Evolutionary conservation across 495 filamentous ascomycete species (phyloP).

Genomic region (Viridothelium virens): DNA sequence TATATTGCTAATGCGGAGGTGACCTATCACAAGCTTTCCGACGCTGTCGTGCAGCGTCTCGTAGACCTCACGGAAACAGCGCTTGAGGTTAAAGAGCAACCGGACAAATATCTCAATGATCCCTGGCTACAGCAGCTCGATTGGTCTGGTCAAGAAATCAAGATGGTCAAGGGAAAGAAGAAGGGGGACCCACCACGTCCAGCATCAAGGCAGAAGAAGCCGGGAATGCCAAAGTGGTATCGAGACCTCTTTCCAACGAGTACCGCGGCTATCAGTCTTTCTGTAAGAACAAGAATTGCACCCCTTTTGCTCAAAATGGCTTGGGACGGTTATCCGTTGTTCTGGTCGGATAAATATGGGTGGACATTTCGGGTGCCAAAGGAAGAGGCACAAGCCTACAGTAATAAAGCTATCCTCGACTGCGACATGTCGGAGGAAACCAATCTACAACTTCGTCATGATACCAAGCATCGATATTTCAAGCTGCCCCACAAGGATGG

Average conservation of each 20-base stretch:
- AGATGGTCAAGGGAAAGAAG: constrained; percentile 84
- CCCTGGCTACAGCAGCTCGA: constrained; percentile 90
- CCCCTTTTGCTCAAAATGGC: constrained; percentile 75
- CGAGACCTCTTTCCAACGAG: constrained; percentile 73
- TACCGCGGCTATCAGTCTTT: constrained; percentile 59
- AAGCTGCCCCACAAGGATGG: constrained; percentile 96
- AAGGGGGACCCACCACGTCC: constrained; percentile 71
- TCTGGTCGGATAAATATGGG: constrained; percentile 87
- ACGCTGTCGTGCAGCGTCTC: constrained; percentile 66
- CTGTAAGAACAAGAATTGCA: constrained; percentile 79
- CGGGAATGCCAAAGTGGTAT: constrained; percentile 94
- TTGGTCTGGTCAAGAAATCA: constrained; percentile 87
- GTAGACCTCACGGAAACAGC: constrained; percentile 66
- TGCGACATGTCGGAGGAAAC: constrained; percentile 74
- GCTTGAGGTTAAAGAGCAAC: constrained; percentile 58
- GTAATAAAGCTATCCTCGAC: constrained; percentile 57
- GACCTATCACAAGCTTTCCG: constrained; percentile 69
- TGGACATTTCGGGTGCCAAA: constrained; percentile 81
- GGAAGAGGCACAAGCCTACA: constrained; percentile 55
- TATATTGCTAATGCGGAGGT: constrained; percentile 76
- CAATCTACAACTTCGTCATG: constrained; percentile 54
- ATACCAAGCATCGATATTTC: constrained; percentile 63
- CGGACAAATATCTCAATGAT: constrained; percentile 62
- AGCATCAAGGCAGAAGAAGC: constrained; percentile 78
- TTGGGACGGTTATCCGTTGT: constrained; percentile 83